These are phyloP conservation scores for Lactarius akahatsu DNA, from an alignment of 768 basidiomycete genomes.

Conservation along the genomic window DNA sequence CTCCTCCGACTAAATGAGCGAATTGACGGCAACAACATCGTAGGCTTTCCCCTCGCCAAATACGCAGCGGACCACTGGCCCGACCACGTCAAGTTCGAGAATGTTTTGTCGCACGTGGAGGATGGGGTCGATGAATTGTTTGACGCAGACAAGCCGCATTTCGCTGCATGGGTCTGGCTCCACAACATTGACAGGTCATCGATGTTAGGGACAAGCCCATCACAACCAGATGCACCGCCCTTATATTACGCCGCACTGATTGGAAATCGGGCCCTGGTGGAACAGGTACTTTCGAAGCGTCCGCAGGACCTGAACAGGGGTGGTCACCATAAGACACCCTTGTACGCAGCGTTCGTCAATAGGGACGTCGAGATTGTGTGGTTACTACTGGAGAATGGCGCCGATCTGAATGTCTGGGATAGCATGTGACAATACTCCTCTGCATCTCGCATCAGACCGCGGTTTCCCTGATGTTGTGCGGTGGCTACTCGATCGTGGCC, in stretches of 20 bases:
- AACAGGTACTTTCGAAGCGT: neutral
- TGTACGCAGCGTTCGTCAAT: neutral
- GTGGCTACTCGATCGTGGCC: neutral
- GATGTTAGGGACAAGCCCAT: neutral
- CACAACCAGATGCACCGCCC: neutral
- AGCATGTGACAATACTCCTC: rapidly evolving
- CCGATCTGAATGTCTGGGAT: neutral
- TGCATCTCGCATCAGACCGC: neutral
- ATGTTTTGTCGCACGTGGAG: neutral
- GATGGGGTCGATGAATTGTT: neutral
- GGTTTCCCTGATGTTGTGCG: neutral
- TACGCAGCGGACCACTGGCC: neutral
- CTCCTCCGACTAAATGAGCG: neutral
- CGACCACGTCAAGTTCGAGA: neutral
- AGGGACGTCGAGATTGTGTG: neutral
- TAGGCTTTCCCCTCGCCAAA: neutral
- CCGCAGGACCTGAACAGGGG: neutral
- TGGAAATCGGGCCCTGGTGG: neutral
- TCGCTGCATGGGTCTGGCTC: neutral
- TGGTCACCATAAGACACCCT: neutral
- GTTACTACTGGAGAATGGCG: neutral
- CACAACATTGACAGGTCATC: neutral
- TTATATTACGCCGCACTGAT: neutral
- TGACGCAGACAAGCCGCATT: neutral
- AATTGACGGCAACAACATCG: neutral